phyloP scores from a whole-genome alignment of 2,329 filamentous ascomycete genomes.

The Apiospora kogelbergensis region DNA sequence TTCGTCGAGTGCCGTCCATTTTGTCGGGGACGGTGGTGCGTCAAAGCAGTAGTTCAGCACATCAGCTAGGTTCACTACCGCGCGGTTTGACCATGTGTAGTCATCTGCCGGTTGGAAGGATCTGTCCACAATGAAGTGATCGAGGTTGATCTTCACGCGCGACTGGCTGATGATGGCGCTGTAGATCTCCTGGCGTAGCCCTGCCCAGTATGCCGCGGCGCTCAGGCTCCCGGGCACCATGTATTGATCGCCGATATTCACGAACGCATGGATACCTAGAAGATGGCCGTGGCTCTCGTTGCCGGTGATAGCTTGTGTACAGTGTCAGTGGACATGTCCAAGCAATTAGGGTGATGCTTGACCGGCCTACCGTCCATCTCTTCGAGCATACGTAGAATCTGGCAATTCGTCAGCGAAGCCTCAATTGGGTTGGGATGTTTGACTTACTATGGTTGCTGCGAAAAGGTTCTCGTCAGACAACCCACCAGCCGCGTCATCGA shows the following conservation, averaged over 20 bases:
- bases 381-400: slow-evolving; percentile 51
- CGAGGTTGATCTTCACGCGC: slow-evolving; percentile 48
- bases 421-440: neutral
- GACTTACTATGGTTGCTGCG: slow-evolving; percentile 41
- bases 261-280: slow-evolving; percentile 46
- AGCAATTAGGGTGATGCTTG: neutral
- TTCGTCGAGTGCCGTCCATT: slow-evolving; percentile 45
- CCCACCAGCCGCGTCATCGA: slow-evolving; percentile 36
- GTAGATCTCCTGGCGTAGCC: slow-evolving; percentile 59
- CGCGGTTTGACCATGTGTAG: slow-evolving; percentile 59
- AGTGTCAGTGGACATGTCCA: neutral
- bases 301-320: slow-evolving; percentile 36
- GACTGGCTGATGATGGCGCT: slow-evolving; percentile 50
- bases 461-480: slow-evolving; percentile 52
- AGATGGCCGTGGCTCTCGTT: slow-evolving; percentile 48
- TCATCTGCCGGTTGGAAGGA: slow-evolving; percentile 48
- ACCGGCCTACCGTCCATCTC: slow-evolving; percentile 37
- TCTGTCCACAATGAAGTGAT: slow-evolving; percentile 51
- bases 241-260: slow-evolving; percentile 40
- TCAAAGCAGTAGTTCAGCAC: slow-evolving; percentile 63
- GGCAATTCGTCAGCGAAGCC: neutral
- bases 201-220: slow-evolving; percentile 58
- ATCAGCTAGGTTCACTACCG: slow-evolving; percentile 62
- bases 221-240: slow-evolving; percentile 42
- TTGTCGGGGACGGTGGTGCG: slow-evolving; percentile 28